A percentile compares a stretch with the other conserved stretches of the same genome.
phyloP scores from a whole-genome alignment of 352 stramenopile genomes.

The Globisporangium echinulatum region DNA sequence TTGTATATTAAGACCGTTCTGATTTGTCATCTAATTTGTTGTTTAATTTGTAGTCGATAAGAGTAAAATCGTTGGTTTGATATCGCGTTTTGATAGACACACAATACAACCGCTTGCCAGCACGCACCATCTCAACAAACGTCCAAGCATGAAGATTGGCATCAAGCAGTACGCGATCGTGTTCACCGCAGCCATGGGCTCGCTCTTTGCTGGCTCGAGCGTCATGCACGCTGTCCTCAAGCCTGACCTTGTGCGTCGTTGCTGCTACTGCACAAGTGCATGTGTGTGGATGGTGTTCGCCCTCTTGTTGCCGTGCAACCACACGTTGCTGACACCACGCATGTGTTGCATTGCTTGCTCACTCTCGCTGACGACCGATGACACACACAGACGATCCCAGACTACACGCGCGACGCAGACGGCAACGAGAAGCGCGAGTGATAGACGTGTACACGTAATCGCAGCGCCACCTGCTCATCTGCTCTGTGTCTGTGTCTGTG shows the following conservation, averaged over 20 bases:
- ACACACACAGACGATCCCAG: slow-evolving; percentile 5
- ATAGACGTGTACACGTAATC: background rate
- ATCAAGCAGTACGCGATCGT: slow-evolving; percentile 72
- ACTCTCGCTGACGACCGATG: background rate
- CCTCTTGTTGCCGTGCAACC: background rate
- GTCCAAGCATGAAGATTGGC: slow-evolving; percentile 45
- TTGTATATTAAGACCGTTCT: too few species aligned
- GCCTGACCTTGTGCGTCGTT: slow-evolving; percentile 58
- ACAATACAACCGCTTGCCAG: background rate
- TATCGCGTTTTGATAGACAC: background rate
- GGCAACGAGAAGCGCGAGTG: slow-evolving; percentile 12
- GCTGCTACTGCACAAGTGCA: background rate
- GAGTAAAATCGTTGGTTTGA: too few species aligned
- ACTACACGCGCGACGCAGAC: slow-evolving; percentile 12
- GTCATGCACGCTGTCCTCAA: slow-evolving; percentile 82
- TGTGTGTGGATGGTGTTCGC: too few species aligned
- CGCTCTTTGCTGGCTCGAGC: slow-evolving; percentile 78
- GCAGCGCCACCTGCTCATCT: too few species aligned
- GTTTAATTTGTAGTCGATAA: too few species aligned
- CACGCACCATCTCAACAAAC: background rate
- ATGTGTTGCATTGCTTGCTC: background rate
- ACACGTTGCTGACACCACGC: too few species aligned
- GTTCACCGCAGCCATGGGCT: slow-evolving; percentile 63
- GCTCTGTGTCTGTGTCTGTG: background rate
- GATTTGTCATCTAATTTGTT: too few species aligned